A percentile compares a stretch with the other conserved stretches of the same genome.
These are phyloP conservation scores for Mycena rosella DNA, from an alignment of 768 basidiomycete genomes.

Conservation along the genomic window DNA sequence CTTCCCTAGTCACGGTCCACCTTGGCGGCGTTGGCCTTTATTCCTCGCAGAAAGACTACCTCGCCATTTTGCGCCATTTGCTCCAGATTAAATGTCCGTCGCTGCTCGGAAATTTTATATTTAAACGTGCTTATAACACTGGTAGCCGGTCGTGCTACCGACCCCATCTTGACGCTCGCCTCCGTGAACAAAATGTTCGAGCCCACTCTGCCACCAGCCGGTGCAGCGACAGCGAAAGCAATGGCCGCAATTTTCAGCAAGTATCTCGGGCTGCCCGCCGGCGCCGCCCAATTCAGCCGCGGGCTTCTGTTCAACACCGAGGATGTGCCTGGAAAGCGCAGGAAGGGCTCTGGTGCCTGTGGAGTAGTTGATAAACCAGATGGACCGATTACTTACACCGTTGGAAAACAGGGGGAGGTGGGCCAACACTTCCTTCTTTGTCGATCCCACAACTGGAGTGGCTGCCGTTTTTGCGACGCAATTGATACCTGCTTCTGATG, in stretches of 20 bases:
- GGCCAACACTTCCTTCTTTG: constrained; percentile 23
- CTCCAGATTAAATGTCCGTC: constrained; percentile 24
- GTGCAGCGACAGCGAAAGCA: not conserved
- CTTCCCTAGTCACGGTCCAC: constrained; percentile 34
- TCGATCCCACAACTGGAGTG: constrained; percentile 24
- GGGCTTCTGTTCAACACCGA: constrained; percentile 18
- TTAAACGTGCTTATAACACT: not conserved
- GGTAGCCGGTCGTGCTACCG: constrained; percentile 19
- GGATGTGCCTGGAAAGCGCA: constrained; percentile 14
- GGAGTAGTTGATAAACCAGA: not conserved
- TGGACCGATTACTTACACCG: not conserved
- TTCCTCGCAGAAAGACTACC: constrained; percentile 41
- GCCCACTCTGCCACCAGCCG: constrained; percentile 5
- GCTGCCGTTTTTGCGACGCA: constrained; percentile 29
- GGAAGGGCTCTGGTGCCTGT: constrained; percentile 22
- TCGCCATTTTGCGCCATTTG: constrained; percentile 35
- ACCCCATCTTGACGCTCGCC: constrained; percentile 18
- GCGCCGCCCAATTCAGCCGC: constrained; percentile 12
- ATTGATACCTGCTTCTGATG: constrained; percentile 1
- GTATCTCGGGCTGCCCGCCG: not conserved
- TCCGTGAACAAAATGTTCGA: constrained; percentile 26
- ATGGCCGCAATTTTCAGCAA: not conserved
- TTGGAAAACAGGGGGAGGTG: constrained; percentile 27
- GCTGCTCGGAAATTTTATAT: not conserved
- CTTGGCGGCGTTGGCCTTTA: constrained; percentile 39